Base-by-base conservation (phyloP, 140 eudicot species). In the Flaveria floridana region DNA sequence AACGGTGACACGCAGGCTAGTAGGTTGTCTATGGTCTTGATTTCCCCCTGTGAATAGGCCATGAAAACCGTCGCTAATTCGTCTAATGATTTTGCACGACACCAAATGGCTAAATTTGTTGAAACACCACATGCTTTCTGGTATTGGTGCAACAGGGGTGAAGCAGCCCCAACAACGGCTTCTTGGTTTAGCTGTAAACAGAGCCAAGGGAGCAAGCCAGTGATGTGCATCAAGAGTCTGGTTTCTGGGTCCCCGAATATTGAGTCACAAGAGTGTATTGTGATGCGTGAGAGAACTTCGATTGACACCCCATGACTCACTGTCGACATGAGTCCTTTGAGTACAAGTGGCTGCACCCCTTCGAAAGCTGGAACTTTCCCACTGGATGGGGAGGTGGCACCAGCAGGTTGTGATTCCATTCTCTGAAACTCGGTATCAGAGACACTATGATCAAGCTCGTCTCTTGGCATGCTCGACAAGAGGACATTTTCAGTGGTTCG, bases 331-430 rank as follows among this genome's bases (percentile, higher is more conserved):
- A 94, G 95, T 28, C 99, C 99, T 81, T 94, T 94, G 2, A 94
- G 97, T 41, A 94, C 97, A 15, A 94, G 97, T 25, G 99, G 99
- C 83, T 94, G 99, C 79, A 94, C 97, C 26, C 99, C 99, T 81
- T 94, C 96, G 16, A 94, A 94, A 59, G 82, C 78, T 0, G 99
- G 99, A 28, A 94, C 91, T 76, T 90, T 93, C 51, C 87, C 82
- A 47, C 77, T 81, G 1, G 90, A 76, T 42, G 88, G 74, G 25
- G 84, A 42, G 72, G 53, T 68, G 6, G 78, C 55, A 26, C 80
- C 95, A 0, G 75, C 75, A 19, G 96, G 80, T 59, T 85, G 80
- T 44, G 95, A 87, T 48, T 88, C 98, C 82, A 79, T 68, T 69
- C 90, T 80, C 63, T 88, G 98, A 65, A 90, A 93, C 15, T 93